Percentiles rank a stretch among this genome's conserved stretches.
These are phyloP conservation scores for Sanghuangporus baumii DNA, from an alignment of 1,284 basidiomycete genomes.

Conservation along the genomic window DNA sequence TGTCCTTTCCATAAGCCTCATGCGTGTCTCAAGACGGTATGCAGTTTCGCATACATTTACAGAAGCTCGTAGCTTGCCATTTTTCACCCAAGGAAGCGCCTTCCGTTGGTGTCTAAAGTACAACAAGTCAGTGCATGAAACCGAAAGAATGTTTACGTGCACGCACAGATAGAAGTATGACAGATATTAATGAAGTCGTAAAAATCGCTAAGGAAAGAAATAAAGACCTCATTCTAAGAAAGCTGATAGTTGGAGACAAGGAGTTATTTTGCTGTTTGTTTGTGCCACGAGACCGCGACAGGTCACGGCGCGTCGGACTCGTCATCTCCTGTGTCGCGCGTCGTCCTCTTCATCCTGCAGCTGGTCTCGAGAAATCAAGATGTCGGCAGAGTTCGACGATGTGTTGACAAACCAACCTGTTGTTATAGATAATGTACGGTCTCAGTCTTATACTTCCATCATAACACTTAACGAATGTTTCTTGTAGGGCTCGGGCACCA, in stretches of 20 bases:
- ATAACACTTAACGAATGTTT: slow-evolving; percentile 6
- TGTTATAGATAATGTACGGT: slow-evolving; percentile 90
- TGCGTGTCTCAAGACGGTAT: slow-evolving; percentile 1
- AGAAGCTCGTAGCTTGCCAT: slow-evolving; percentile 81
- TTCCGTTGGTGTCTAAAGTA: slow-evolving; percentile 36
- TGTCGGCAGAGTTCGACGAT: slow-evolving; percentile 83
- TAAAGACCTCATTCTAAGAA: background rate
- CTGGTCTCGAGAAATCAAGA: slow-evolving; percentile 24
- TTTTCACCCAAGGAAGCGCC: slow-evolving; percentile 47
- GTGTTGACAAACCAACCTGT: slow-evolving; percentile 91
- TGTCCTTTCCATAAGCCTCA: background rate
- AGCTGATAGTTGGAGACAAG: background rate
- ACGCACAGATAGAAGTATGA: background rate
- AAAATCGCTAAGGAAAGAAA: background rate
- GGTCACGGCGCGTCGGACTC: slow-evolving; percentile 10
- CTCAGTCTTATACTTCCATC: background rate
- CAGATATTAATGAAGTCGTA: background rate
- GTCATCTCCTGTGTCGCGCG: background rate
- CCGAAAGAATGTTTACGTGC: background rate
- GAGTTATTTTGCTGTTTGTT: background rate
- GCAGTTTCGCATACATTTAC: slow-evolving; percentile 55
- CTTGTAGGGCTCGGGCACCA: slow-evolving; percentile 86
- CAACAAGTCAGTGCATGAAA: slow-evolving; percentile 6
- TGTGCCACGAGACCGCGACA: slow-evolving; percentile 1
- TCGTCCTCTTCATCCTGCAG: background rate